phyloP scores from a whole-genome alignment of 2,329 filamentous ascomycete genomes.

The Myriosclerotinia curreyana region DNA sequence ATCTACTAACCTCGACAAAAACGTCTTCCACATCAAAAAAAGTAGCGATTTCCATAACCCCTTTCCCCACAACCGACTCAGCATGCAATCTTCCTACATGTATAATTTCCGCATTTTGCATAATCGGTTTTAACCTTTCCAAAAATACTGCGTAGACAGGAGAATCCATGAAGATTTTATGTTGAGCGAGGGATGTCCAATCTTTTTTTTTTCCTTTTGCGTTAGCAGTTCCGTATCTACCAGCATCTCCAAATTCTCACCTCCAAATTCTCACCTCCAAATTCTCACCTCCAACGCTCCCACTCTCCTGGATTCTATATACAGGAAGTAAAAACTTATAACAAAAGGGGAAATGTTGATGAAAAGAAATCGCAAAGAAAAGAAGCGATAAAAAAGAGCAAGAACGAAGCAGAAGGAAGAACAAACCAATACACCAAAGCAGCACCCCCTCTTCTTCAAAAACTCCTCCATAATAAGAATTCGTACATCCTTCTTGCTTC shows the following conservation, averaged over 20 bases:
- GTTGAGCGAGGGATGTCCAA: constrained; percentile 43
- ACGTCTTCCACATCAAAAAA: constrained; percentile 25
- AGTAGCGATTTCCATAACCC: constrained; percentile 27
- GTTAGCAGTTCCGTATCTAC: no score
- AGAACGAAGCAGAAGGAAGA: no score
- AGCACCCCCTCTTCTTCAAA: background rate
- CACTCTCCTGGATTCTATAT: no score
- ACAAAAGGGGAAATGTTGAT: no score
- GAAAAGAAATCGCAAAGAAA: no score
- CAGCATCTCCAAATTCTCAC: no score
- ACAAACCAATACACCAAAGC: constrained; percentile 17
- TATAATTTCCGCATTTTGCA: constrained; percentile 24
- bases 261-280: no score
- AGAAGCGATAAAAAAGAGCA: no score
- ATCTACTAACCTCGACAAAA: constrained; percentile 5
- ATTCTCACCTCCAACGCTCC: no score
- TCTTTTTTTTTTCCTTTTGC: no score
- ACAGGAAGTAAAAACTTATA: no score
- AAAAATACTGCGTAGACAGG: constrained; percentile 43
- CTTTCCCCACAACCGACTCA: background rate
- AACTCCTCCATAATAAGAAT: constrained; percentile 9
- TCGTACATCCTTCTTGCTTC: constrained; percentile 13
- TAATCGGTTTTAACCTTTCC: constrained; percentile 17
- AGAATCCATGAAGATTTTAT: constrained; percentile 43
- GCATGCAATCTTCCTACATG: constrained; percentile 23